phyloP scores from a whole-genome alignment of 345 rosid genomes.

The Linum trigynum region DNA sequence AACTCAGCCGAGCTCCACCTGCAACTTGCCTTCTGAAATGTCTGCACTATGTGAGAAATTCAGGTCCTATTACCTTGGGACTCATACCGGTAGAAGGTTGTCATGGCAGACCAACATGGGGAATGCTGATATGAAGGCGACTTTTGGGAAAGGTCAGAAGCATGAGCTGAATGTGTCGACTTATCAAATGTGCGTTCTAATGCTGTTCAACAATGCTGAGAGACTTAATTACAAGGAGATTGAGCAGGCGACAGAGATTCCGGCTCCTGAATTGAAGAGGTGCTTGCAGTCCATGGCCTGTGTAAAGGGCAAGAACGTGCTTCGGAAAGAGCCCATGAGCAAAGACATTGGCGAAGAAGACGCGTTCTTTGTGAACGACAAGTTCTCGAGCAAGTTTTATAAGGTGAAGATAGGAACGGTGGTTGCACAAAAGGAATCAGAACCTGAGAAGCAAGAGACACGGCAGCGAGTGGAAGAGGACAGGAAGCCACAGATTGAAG shows the following conservation, averaged over 20 bases:
- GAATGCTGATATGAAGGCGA: constrained; percentile 82
- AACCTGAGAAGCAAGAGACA: constrained; percentile 97
- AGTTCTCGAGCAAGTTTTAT: constrained; percentile 85
- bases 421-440: constrained; percentile 94
- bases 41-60: constrained; percentile 86
- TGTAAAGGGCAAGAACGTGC: constrained; percentile 83
- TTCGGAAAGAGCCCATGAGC: constrained; percentile 94
- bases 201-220: constrained; percentile 82
- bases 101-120: constrained; percentile 99
- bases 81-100: constrained; percentile 88
- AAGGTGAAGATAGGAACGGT: constrained; percentile 99
- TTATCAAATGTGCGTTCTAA: constrained; percentile 94
- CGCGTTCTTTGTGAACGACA: constrained; percentile 70
- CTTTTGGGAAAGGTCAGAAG: constrained; percentile 92
- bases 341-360: constrained; percentile 94
- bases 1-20: constrained; percentile 67
- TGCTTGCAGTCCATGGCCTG: constrained; percentile 92
- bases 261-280: constrained; percentile 76
- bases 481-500: constrained; percentile 97
- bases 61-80: constrained; percentile 86
- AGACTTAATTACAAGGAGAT: constrained; percentile 82
- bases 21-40: constrained; percentile 90
- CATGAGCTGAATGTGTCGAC: constrained; percentile 97
- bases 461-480: constrained; percentile 98
- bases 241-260: constrained; percentile 88